phyloP scores from a whole-genome alignment of 805 yeast genomes.

The Pichia cabralensis region DNA sequence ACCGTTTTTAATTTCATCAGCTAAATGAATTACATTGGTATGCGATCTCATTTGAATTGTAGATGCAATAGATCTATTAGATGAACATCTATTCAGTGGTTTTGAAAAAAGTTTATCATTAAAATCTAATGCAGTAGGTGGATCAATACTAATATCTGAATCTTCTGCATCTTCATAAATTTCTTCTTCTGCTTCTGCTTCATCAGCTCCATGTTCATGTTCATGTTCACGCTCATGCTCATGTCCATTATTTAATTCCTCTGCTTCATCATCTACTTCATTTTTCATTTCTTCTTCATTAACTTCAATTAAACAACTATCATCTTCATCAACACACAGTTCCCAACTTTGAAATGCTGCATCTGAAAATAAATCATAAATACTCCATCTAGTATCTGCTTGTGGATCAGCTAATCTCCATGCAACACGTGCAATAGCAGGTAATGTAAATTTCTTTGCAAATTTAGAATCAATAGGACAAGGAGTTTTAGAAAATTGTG shows the following conservation, averaged over 20 bases:
- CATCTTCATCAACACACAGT: slow-evolving; percentile 48
- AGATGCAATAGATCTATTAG: not conserved
- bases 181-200: no score
- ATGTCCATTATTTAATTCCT: not conserved
- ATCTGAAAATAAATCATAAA: slow-evolving; percentile 49
- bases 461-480: slow-evolving; percentile 57
- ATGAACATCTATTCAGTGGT: not conserved
- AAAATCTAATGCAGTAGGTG: not conserved
- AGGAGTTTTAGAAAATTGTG: slow-evolving; percentile 3
- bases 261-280: slow-evolving; percentile 1
- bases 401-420: slow-evolving; percentile 72
- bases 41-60: slow-evolving; percentile 7
- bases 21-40: slow-evolving; percentile 9
- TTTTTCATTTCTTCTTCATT: slow-evolving; percentile 14
- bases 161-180: slow-evolving; percentile 3
- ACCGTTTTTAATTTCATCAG: slow-evolving; percentile 11
- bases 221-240: not conserved
- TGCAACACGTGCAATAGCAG: slow-evolving; percentile 62
- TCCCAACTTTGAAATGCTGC: slow-evolving; percentile 58
- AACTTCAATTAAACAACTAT: slow-evolving; percentile 7
- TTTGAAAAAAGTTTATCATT: not conserved
- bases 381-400: slow-evolving; percentile 43
- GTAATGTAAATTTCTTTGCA: slow-evolving; percentile 52
- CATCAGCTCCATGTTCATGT: no score
- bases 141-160: not conserved